A percentile compares a stretch with the other conserved stretches of the same genome.
Conservation (phyloP, 495 filamentous ascomycete species). For the Aspergillus ostianus region DNA sequence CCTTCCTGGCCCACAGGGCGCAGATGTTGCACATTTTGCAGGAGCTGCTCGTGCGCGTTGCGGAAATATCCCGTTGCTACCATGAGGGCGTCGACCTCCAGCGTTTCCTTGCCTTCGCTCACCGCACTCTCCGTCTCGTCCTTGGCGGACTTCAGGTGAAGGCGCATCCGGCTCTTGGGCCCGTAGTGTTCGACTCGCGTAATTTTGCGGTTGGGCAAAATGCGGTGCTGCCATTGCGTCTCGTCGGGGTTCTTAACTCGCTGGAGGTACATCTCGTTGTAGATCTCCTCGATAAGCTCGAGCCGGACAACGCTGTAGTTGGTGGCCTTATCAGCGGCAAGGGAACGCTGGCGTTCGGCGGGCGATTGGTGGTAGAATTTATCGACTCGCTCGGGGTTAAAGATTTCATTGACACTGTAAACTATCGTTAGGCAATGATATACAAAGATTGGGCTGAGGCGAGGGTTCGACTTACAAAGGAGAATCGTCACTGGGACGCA, state of each 20-base stretch:
- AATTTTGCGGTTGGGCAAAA: constrained; percentile 65
- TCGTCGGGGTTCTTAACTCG: constrained; percentile 67
- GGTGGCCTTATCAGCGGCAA: constrained; percentile 68
- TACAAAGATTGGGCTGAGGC: background rate
- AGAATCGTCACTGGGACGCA: constrained; percentile 90
- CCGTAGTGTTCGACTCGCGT: constrained; percentile 53
- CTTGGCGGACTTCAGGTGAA: constrained; percentile 33
- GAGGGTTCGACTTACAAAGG: constrained; percentile 72
- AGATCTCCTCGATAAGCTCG: constrained; percentile 82
- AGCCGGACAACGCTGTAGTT: constrained; percentile 94
- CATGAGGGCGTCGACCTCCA: constrained; percentile 79
- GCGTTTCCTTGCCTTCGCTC: constrained; percentile 47
- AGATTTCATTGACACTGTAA: constrained; percentile 87
- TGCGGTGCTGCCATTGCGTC: constrained; percentile 74
- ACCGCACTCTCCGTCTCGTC: constrained; percentile 24
- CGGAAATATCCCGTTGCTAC: constrained; percentile 85
- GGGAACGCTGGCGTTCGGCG: constrained; percentile 58
- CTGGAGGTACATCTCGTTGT: constrained; percentile 81
- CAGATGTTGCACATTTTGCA: constrained; percentile 61
- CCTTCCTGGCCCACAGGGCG: constrained; percentile 50
- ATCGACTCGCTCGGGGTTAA: constrained; percentile 82
- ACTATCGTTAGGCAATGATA: background rate
- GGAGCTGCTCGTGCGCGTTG: constrained; percentile 74
- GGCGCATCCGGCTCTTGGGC: constrained; percentile 39
- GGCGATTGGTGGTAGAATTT: constrained; percentile 63